Evolutionary conservation across 2,329 filamentous ascomycete genomes (phyloP), one percentile per base, ranked within the genome.

Genomic region (Fusarium nodosum): DNA sequence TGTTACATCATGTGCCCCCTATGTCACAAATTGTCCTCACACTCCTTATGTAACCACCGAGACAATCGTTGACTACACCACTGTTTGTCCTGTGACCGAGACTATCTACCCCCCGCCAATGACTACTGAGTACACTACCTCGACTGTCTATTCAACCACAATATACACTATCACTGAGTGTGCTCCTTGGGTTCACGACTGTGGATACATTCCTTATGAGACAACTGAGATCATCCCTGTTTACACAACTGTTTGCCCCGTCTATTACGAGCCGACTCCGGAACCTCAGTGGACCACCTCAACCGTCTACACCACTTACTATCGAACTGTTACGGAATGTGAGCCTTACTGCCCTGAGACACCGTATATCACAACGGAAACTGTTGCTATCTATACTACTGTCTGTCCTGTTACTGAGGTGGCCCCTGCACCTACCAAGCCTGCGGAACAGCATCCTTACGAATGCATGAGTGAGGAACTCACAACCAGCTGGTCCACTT

Each of bases 1-100:
- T 8, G 42, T 45, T 20, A 45, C 42, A n/a, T 12, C 10, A 12
- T 44, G 41, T n/a, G 15, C 16, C n/a, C 16, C 41, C 1, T 18
- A n/a, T 9, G 46, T 68, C 12, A 59, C 72, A 1, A 34, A 74
- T 12, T 74, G 72, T 16, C 65, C 72, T 2, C n/a, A 41, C 1
- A 38, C 60, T 11, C 30, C 56, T 18, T 55, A 68, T 11, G 45
- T 71, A 13, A 70, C 67, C 11, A 72, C 72, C 0, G 56, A 73
- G 59, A 73, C 68, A 16, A 60, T 72, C 12, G 59, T 69, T 7
- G 50, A 72, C 56, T 73, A 58, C 5, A 73, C 64, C 11, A 67
- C 64, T 1, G 16, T 67, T 12, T 66, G 56, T 3, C 56, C 56
- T 2, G 22, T 58, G 5, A 56, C 58, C 3, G 42, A 61, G 47